Conservation (phyloP, 306 rosid species). For the Vicia faba region DNA sequence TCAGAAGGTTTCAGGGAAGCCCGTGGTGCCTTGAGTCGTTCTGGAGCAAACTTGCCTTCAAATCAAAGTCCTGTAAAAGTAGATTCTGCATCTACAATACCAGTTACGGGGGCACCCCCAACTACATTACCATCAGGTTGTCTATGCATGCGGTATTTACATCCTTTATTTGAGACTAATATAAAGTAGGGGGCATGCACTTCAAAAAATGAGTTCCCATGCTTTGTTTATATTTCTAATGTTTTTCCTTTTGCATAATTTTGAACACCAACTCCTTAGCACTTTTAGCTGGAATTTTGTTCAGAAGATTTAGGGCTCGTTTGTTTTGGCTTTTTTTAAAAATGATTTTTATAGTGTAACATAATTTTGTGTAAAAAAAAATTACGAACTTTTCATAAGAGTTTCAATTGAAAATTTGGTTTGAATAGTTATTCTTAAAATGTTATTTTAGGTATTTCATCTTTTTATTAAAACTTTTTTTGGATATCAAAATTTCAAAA, state of each 20-base stretch:
- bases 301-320: constrained; percentile 29
- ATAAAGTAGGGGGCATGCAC: constrained; percentile 9
- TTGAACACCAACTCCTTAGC: background rate
- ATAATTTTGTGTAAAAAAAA: too few relatives aligned
- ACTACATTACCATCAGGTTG: constrained; percentile 76
- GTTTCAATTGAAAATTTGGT: too few relatives aligned
- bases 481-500: too few relatives aligned
- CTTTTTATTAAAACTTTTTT: too few relatives aligned
- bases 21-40: constrained; percentile 69
- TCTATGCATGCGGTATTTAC: constrained; percentile 24
- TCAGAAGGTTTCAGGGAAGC: constrained; percentile 93
- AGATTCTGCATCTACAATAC: constrained; percentile 67
- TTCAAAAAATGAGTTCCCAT: constrained; percentile 18
- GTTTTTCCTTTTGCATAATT: constrained; percentile 13
- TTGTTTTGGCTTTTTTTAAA: too few relatives aligned
- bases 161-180: constrained; percentile 11
- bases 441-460: too few relatives aligned
- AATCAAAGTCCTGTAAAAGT: constrained; percentile 87
- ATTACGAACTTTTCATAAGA: too few relatives aligned
- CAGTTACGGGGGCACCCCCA: constrained; percentile 76
- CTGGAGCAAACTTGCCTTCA: constrained; percentile 71
- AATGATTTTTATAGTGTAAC: too few relatives aligned
- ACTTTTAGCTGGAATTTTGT: constrained; percentile 7
- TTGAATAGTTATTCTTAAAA: too few relatives aligned
- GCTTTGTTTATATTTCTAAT: constrained; percentile 20